phyloP scores from a whole-genome alignment of 1,139 yeast species.

The Sugiyamaella pinicola region DNA sequence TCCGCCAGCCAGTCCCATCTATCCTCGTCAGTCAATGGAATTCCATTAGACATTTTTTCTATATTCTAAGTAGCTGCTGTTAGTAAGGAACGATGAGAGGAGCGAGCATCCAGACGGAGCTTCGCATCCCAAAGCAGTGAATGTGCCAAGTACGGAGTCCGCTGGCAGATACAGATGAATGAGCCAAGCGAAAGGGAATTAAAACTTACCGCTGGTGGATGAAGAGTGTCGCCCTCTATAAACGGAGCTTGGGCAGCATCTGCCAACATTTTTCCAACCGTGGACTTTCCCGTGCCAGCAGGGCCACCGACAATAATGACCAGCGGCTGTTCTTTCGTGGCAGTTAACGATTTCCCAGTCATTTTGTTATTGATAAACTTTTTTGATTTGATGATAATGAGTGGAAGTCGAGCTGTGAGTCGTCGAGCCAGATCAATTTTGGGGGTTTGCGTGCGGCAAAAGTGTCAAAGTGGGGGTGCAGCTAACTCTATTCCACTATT shows the following conservation, averaged over 20 bases:
- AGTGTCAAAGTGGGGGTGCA: too few relatives aligned
- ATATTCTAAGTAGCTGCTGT: conserved; percentile 51
- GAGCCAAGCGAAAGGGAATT: too few relatives aligned
- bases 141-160: background rate
- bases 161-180: too few relatives aligned
- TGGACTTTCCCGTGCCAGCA: conserved; percentile 91
- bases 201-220: conserved; percentile 53
- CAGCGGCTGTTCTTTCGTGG: conserved; percentile 19
- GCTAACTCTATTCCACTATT: too few relatives aligned
- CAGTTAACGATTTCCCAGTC: conserved; percentile 4
- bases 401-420: background rate
- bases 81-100: background rate
- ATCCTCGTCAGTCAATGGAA: conserved; percentile 84
- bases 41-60: conserved; percentile 77
- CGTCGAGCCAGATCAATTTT: background rate
- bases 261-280: conserved; percentile 64
- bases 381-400: background rate
- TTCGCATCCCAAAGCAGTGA: too few relatives aligned
- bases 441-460: background rate
- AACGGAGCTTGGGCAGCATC: conserved; percentile 53
- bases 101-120: too few relatives aligned
- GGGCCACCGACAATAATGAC: conserved; percentile 76
- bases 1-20: conserved; percentile 83
- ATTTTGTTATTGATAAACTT: background rate
- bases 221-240: conserved; percentile 84